Conservation (phyloP, 2,329 filamentous ascomycete genomes). For the Emergomyces africanus region DNA sequence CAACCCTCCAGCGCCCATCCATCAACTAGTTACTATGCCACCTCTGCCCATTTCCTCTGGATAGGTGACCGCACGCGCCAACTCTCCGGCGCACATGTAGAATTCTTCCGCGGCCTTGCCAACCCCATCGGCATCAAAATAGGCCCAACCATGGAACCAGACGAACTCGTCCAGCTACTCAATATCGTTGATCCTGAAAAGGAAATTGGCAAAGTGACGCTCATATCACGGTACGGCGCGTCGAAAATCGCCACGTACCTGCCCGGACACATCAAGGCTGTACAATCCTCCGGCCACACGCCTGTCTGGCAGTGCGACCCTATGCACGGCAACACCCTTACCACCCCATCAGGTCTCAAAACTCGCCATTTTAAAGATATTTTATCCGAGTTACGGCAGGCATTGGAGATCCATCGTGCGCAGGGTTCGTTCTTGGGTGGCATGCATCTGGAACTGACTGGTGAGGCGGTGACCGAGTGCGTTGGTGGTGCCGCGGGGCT, state of each 20-base stretch:
- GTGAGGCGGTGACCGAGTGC: constrained; percentile 93
- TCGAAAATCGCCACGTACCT: constrained; percentile 62
- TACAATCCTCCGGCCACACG: constrained; percentile 60
- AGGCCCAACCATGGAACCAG: constrained; percentile 65
- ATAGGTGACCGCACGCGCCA: constrained; percentile 94
- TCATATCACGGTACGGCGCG: constrained; percentile 92
- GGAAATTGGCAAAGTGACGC: constrained; percentile 83
- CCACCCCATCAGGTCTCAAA: constrained; percentile 68
- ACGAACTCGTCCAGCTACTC: constrained; percentile 67
- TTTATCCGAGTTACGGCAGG: constrained; percentile 71
- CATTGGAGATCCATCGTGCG: constrained; percentile 71
- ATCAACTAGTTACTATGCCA: constrained; percentile 70
- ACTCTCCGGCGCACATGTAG: constrained; percentile 83
- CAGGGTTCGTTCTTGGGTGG: constrained; percentile 80
- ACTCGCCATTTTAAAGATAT: constrained; percentile 87
- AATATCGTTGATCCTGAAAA: constrained; percentile 70
- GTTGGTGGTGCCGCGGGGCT: constrained; percentile 79
- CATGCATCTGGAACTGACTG: constrained; percentile 88
- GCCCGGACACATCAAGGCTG: constrained; percentile 74
- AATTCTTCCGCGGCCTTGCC: constrained; percentile 91
- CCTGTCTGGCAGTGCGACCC: constrained; percentile 98
- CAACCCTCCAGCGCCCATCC: constrained; percentile 15
- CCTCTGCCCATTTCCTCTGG: constrained; percentile 94
- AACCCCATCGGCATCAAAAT: constrained; percentile 97
- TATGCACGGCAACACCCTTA: constrained; percentile 75